These are phyloP conservation scores for Boletellus ananas DNA, from an alignment of 768 basidiomycete species.

Conservation along the genomic window DNA sequence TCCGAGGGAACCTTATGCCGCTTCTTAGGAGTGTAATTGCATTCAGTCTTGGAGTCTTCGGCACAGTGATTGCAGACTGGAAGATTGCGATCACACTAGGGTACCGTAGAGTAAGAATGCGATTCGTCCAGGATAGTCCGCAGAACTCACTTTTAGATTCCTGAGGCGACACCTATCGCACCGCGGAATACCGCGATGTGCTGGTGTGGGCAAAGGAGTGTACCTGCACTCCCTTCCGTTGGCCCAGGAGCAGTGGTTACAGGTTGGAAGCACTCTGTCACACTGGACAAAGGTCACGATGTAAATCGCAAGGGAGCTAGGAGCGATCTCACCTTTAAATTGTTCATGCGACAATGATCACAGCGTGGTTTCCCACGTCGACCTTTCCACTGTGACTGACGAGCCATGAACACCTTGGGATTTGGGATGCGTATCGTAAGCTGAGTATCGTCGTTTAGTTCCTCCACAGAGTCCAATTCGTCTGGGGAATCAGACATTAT, in stretches of 20 bases:
- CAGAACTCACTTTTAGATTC: conserved; percentile 57
- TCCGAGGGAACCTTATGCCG: conserved; percentile 52
- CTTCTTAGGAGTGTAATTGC: conserved; percentile 74
- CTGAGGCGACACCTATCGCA: conserved; percentile 66
- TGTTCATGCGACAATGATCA: conserved; percentile 68
- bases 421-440: conserved; percentile 67
- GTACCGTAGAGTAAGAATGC: conserved; percentile 1
- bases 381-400: conserved; percentile 72
- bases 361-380: conserved; percentile 72
- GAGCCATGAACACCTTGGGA: conserved; percentile 62
- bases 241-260: conserved; percentile 69
- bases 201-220: conserved; percentile 70
- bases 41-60: conserved; percentile 49
- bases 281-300: conserved; percentile 42
- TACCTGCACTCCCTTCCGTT: conserved; percentile 65
- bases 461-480: conserved; percentile 37
- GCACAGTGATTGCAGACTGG: conserved; percentile 68
- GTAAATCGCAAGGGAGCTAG: conserved; percentile 1
- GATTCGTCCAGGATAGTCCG: neutral
- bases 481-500: conserved; percentile 36
- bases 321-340: conserved; percentile 55
- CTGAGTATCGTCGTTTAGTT: conserved; percentile 46
- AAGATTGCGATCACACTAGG: conserved; percentile 67
- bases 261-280: conserved; percentile 65
- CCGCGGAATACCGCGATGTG: conserved; percentile 69